Evolutionary conservation across 2,329 filamentous ascomycete species (phyloP).

Genomic region (Beauveria varroae): DNA sequence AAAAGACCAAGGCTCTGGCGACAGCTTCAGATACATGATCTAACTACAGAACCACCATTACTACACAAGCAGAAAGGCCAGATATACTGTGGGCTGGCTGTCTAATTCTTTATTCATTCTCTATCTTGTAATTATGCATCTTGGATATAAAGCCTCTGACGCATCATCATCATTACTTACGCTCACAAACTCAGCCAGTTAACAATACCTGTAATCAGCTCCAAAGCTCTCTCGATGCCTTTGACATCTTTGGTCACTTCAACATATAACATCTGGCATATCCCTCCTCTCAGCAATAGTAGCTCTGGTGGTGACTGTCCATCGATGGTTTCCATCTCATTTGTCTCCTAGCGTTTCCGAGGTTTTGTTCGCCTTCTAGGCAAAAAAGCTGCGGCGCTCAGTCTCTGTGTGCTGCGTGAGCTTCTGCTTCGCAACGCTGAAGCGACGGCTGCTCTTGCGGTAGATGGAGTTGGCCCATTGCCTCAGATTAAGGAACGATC

Average conservation of each 20-base stretch:
- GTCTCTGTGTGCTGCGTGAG: constrained; percentile 20
- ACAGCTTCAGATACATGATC: constrained; percentile 40
- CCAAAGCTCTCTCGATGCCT: neutral
- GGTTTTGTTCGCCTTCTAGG: constrained; percentile 21
- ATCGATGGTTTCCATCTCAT: constrained; percentile 17
- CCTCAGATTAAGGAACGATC: constrained; percentile 21
- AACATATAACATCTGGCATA: constrained; percentile 25
- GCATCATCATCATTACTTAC: constrained; percentile 1
- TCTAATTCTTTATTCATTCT: neutral
- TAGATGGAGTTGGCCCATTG: constrained; percentile 23
- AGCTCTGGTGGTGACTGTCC: constrained; percentile 15
- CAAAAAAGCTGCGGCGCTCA: constrained; percentile 21
- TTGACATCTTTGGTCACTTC: constrained; percentile 25
- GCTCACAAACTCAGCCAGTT: neutral
- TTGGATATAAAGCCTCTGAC: neutral
- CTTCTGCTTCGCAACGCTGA: constrained; percentile 20
- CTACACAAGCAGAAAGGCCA: neutral
- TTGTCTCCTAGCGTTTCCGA: constrained; percentile 19
- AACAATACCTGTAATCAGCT: neutral
- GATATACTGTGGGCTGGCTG: neutral
- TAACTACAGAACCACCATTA: constrained; percentile 18
- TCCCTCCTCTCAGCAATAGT: constrained; percentile 30
- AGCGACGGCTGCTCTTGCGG: constrained; percentile 18
- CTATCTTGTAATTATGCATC: constrained; percentile 4
- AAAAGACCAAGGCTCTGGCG: constrained; percentile 17